Percentiles rank a stretch among this genome's conserved stretches.
phyloP scores from a whole-genome alignment of 306 rosid species.

The Datisca glomerata region DNA sequence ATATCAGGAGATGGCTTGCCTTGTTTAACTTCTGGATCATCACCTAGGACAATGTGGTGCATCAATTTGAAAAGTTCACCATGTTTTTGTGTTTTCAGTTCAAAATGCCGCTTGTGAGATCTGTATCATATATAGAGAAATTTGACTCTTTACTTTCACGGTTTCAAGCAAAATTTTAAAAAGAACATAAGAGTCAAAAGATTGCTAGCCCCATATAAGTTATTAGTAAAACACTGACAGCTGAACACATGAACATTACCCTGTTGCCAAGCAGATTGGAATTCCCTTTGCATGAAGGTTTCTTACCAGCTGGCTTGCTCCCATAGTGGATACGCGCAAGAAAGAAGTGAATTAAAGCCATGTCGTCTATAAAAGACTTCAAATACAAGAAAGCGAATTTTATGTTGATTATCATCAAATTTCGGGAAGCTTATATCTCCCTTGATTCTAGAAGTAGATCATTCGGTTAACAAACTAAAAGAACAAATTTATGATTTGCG shows the following conservation, averaged over 20 bases:
- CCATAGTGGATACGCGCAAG: slow-evolving; percentile 21
- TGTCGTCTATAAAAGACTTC: neutral
- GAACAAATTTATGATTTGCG: neutral
- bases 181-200: slow-evolving; percentile 1
- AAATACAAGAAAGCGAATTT: neutral
- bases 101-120: slow-evolving; percentile 68
- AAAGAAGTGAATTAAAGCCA: slow-evolving; percentile 1
- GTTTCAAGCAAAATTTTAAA: neutral
- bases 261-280: slow-evolving; percentile 72
- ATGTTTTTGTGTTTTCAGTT: slow-evolving; percentile 74
- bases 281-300: slow-evolving; percentile 76
- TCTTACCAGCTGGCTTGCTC: slow-evolving; percentile 59
- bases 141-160: neutral
- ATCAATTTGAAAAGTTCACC: slow-evolving; percentile 62
- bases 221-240: neutral
- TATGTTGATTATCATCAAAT: too few relatives aligned
- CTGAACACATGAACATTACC: slow-evolving; percentile 30
- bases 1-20: slow-evolving; percentile 92
- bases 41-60: slow-evolving; percentile 89
- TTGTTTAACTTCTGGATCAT: slow-evolving; percentile 90
- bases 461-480: neutral
- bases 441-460: neutral
- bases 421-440: neutral
- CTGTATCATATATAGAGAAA: slow-evolving; percentile 24
- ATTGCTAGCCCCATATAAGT: too few relatives aligned